A percentile compares a stretch with the other conserved stretches of the same genome.
These are phyloP conservation scores for Geotrichum aggregatum DNA, from an alignment of 1,139 yeast species.

Conservation along the genomic window DNA sequence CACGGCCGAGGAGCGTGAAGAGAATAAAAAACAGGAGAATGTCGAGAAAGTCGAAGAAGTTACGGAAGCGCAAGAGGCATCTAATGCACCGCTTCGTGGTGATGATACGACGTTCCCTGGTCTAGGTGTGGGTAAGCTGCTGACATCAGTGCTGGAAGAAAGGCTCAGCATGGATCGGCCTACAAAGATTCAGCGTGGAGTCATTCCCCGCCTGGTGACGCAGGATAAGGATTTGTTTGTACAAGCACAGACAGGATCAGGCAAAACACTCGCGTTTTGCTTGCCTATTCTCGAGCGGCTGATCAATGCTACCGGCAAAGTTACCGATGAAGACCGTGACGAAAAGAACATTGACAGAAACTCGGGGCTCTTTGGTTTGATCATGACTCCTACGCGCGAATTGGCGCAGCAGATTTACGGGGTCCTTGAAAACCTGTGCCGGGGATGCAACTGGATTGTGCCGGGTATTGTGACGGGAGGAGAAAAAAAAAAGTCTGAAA, in stretches of 20 bases:
- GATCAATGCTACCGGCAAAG: conserved; percentile 19
- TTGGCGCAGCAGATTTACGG: conserved; percentile 86
- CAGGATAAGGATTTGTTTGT: conserved; percentile 66
- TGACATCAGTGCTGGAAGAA: conserved; percentile 54
- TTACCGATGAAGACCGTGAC: neutral
- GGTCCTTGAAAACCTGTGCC: conserved; percentile 61
- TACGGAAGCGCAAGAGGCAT: conserved; percentile 30
- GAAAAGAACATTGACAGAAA: conserved; percentile 48
- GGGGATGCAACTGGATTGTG: conserved; percentile 75
- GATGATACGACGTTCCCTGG: conserved; percentile 64
- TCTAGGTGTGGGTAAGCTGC: conserved; percentile 57
- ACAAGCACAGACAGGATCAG: conserved; percentile 95
- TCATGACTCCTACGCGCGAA: conserved; percentile 90
- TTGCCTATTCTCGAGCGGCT: conserved; percentile 76
- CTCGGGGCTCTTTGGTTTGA: conserved; percentile 84
- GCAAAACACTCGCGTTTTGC: conserved; percentile 82
- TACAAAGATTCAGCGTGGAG: conserved; percentile 79
- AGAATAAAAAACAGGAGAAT: conserved; percentile 26
- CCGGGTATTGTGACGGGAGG: conserved; percentile 96
- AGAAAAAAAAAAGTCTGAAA: conserved; percentile 87
- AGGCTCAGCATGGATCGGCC: conserved; percentile 64
- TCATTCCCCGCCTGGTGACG: conserved; percentile 61
- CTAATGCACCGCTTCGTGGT: conserved; percentile 72
- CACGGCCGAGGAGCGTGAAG: conserved; percentile 54
- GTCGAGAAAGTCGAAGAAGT: conserved; percentile 43